These are phyloP conservation scores for Penicillium paxilli DNA, from an alignment of 495 filamentous ascomycete species.

Conservation along the genomic window DNA sequence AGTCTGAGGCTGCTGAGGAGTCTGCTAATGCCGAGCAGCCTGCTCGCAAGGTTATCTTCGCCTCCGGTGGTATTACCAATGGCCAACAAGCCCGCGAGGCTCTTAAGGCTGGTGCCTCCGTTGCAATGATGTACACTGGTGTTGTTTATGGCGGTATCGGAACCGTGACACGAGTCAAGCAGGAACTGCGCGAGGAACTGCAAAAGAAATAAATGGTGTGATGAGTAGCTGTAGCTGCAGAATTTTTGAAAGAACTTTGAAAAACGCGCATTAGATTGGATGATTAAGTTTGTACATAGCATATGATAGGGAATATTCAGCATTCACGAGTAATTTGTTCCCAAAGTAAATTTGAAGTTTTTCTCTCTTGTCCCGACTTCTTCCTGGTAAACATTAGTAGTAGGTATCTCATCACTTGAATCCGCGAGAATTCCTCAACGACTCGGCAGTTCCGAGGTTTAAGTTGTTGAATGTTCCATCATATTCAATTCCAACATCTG, in stretches of 20 bases:
- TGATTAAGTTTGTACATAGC: slow-evolving; percentile 26
- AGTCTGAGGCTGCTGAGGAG: slow-evolving; percentile 15
- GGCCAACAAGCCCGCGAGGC: slow-evolving; percentile 78
- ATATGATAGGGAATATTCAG: slow-evolving; percentile 13
- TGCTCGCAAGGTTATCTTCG: slow-evolving; percentile 80
- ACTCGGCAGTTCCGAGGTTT: no score
- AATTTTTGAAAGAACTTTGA: neutral
- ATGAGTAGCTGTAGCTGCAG: neutral
- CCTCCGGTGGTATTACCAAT: slow-evolving; percentile 84
- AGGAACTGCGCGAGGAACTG: slow-evolving; percentile 70
- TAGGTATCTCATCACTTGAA: neutral
- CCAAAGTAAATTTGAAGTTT: no score
- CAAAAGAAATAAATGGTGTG: slow-evolving; percentile 28
- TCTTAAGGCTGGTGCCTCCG: slow-evolving; percentile 80
- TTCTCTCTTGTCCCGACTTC: neutral
- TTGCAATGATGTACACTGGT: slow-evolving; percentile 83
- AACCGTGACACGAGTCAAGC: slow-evolving; percentile 82
- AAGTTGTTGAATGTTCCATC: no score
- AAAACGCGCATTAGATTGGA: slow-evolving; percentile 8
- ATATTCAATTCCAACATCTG: neutral
- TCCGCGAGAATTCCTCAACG: no score
- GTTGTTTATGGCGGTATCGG: slow-evolving; percentile 85
- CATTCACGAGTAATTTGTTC: neutral
- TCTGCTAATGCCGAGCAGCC: slow-evolving; percentile 20
- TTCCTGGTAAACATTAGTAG: no score